phyloP scores from a whole-genome alignment of 2,329 filamentous ascomycete species.

The Cercospora sp. region DNA sequence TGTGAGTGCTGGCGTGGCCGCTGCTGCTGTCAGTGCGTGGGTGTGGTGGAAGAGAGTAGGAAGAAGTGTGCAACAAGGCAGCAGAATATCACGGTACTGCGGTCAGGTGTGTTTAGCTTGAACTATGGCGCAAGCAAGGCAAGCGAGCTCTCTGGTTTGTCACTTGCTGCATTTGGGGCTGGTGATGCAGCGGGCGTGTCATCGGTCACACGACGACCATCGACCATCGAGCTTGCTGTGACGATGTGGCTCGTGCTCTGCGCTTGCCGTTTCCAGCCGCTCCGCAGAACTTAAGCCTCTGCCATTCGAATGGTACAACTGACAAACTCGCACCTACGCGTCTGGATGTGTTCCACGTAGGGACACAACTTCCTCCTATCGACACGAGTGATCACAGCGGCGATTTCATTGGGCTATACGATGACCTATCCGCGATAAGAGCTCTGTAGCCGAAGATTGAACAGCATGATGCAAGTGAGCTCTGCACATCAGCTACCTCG shows the following conservation, averaged over 20 bases:
- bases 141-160: background rate
- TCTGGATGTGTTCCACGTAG: background rate
- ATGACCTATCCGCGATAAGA: background rate
- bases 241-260: background rate
- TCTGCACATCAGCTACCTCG: background rate
- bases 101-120: background rate
- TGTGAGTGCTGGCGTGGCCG: background rate
- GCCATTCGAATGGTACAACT: background rate
- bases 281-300: background rate
- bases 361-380: background rate
- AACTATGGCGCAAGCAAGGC: background rate
- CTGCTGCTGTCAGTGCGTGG: background rate
- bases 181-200: background rate
- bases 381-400: background rate
- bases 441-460: background rate
- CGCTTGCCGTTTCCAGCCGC: background rate
- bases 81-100: background rate
- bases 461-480: background rate
- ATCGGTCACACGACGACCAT: slow-evolving; percentile 1
- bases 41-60: background rate
- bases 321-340: background rate
- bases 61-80: background rate
- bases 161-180: background rate
- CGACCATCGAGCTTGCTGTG: background rate
- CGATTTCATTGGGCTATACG: background rate